Evolutionary conservation across 192 early-diverging fungal species (phyloP).

Genomic region (Jimgerdemannia flammicorona): DNA sequence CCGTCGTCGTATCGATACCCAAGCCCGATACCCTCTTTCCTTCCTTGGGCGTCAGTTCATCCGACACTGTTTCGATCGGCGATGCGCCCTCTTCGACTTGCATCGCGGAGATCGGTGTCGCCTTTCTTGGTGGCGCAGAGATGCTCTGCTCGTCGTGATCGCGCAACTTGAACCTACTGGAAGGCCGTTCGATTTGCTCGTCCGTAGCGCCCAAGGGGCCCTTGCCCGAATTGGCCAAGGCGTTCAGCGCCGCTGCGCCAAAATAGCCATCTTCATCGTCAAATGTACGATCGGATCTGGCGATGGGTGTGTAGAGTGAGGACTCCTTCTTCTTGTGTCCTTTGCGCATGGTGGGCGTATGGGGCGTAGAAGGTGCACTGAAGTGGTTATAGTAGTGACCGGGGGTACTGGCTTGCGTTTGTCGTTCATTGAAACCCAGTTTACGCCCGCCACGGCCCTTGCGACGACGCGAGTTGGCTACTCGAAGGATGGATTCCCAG

Average conservation of each 20-base stretch:
- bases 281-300: conserved; percentile 22
- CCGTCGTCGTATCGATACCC: neutral
- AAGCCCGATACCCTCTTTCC: neutral
- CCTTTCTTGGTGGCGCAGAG: conserved; percentile 6
- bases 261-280: conserved; percentile 27
- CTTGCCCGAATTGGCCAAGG: neutral
- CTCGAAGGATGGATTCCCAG: conserved; percentile 48
- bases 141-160: conserved; percentile 40
- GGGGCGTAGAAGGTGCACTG: conserved; percentile 3
- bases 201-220: neutral
- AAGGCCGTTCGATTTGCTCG: neutral
- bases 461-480: conserved; percentile 33
- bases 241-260: conserved; percentile 13
- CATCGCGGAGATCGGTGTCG: neutral
- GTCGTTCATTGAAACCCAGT: conserved; percentile 40
- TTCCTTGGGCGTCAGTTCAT: neutral
- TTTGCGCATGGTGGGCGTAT: neutral
- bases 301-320: conserved; percentile 21
- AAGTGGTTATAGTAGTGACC: conserved; percentile 17
- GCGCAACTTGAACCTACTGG: conserved; percentile 36
- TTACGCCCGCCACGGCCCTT: conserved; percentile 25
- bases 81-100: neutral
- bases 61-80: neutral
- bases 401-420: conserved; percentile 44
- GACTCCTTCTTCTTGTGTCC: conserved; percentile 4